These are phyloP conservation scores for Verticillium klebahnii DNA, from an alignment of 2,329 filamentous ascomycete genomes.

Conservation along the genomic window DNA sequence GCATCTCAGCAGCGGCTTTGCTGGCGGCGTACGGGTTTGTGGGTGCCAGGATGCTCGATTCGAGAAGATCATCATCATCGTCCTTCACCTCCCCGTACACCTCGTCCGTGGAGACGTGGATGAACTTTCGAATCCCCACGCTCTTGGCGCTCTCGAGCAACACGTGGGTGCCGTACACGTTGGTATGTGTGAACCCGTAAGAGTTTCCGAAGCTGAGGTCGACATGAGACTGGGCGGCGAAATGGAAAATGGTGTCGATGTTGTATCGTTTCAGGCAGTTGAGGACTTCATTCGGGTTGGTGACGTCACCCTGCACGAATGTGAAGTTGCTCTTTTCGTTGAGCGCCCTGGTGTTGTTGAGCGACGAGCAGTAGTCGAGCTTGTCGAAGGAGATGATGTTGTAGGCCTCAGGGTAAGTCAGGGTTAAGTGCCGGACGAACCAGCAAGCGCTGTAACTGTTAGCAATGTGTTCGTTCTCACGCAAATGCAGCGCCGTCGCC, in stretches of 20 bases:
- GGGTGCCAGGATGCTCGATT: slow-evolving; percentile 69
- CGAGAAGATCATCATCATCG: slow-evolving; percentile 65
- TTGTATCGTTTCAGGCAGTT: slow-evolving; percentile 65
- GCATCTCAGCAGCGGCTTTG: slow-evolving; percentile 80
- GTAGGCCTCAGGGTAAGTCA: slow-evolving; percentile 70
- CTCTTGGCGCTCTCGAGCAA: slow-evolving; percentile 73
- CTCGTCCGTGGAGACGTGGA: slow-evolving; percentile 81
- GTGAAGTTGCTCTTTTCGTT: slow-evolving; percentile 66
- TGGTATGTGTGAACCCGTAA: slow-evolving; percentile 75
- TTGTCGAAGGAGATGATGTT: slow-evolving; percentile 82
- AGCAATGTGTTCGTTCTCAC: not conserved
- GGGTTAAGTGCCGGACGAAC: slow-evolving; percentile 72
- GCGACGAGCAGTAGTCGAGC: slow-evolving; percentile 74
- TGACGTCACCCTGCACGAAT: slow-evolving; percentile 78
- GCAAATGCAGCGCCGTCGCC: not conserved
- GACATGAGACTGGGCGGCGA: slow-evolving; percentile 82
- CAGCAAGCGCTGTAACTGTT: slow-evolving; percentile 62
- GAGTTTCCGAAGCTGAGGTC: slow-evolving; percentile 80
- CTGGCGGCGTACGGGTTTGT: slow-evolving; percentile 80
- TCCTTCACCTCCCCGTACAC: slow-evolving; percentile 78
- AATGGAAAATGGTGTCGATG: slow-evolving; percentile 78
- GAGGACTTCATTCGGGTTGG: slow-evolving; percentile 64
- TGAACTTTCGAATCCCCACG: slow-evolving; percentile 65
- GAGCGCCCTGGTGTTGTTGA: slow-evolving; percentile 72
- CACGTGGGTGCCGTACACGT: slow-evolving; percentile 81